A percentile compares a stretch with the other conserved stretches of the same genome.
These are phyloP conservation scores for Cercospora sp. DNA, from an alignment of 2,329 filamentous ascomycete genomes.

Conservation along the genomic window DNA sequence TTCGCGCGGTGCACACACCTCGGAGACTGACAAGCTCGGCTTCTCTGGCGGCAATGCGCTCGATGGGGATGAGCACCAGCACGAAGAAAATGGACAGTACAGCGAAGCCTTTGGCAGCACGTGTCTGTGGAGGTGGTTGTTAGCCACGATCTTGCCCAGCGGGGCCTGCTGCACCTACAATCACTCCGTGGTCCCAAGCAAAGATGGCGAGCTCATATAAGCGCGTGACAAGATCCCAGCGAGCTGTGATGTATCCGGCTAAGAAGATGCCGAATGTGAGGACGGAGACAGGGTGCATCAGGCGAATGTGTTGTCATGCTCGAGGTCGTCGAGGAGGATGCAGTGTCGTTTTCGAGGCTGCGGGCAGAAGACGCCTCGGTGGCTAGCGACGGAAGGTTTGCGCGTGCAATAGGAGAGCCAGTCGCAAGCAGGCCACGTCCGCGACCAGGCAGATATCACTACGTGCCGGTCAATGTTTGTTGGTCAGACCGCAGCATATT, in stretches of 20 bases:
- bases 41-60: constrained; percentile 78
- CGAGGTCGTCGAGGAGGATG: constrained; percentile 8
- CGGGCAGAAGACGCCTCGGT: constrained; percentile 8
- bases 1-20: constrained; percentile 4
- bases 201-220: constrained; percentile 97
- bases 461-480: background rate
- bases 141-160: background rate
- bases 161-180: constrained; percentile 57
- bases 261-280: constrained; percentile 97
- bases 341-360: background rate
- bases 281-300: constrained; percentile 96
- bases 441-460: background rate
- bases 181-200: constrained; percentile 97
- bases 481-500: background rate
- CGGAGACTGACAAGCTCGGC: constrained; percentile 67
- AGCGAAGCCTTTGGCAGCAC: constrained; percentile 81
- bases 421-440: background rate
- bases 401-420: background rate
- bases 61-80: constrained; percentile 78
- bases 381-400: background rate
- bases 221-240: constrained; percentile 96
- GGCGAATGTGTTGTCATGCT: constrained; percentile 14
- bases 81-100: constrained; percentile 83
- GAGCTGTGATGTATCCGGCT: constrained; percentile 98
- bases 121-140: constrained; percentile 58